Conservation (phyloP, 2,329 filamentous ascomycete species). For the Fusarium chuoi region DNA sequence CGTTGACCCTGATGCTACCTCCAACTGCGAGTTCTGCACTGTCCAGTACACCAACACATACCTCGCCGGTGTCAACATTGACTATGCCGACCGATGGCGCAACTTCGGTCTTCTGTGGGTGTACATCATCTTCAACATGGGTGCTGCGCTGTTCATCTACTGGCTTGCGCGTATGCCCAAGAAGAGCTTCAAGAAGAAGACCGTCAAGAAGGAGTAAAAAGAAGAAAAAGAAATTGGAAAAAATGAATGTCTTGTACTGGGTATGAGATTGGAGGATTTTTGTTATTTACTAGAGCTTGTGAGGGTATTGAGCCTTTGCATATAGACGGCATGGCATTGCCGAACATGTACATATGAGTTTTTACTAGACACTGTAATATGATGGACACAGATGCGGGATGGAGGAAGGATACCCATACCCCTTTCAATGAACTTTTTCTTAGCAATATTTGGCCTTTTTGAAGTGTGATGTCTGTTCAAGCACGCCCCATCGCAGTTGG, state of each 20-base stretch:
- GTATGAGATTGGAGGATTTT: conserved; percentile 9
- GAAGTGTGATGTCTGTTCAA: neutral
- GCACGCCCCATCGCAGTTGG: neutral
- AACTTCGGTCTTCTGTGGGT: conserved; percentile 74
- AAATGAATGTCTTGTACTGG: neutral
- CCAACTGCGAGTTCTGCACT: conserved; percentile 67
- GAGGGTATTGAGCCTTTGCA: conserved; percentile 5
- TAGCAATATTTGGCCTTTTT: neutral
- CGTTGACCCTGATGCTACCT: conserved; percentile 57
- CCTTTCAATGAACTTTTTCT: conserved; percentile 31
- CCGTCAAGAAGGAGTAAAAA: conserved; percentile 22
- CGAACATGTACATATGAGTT: conserved; percentile 30
- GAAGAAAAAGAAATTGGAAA: neutral
- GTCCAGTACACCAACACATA: conserved; percentile 63
- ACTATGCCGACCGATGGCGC: conserved; percentile 72
- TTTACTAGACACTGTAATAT: conserved; percentile 34
- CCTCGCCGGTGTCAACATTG: conserved; percentile 59
- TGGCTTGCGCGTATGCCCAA: conserved; percentile 64
- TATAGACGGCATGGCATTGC: conserved; percentile 32
- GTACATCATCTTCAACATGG: conserved; percentile 69
- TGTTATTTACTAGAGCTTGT: conserved; percentile 13
- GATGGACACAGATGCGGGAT: conserved; percentile 22
- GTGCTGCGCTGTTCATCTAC: conserved; percentile 65
- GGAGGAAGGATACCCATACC: conserved; percentile 25
- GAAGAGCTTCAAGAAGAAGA: conserved; percentile 48